Conservation (phyloP, 2,329 filamentous ascomycete genomes). For the Talaromyces sp. region DNA sequence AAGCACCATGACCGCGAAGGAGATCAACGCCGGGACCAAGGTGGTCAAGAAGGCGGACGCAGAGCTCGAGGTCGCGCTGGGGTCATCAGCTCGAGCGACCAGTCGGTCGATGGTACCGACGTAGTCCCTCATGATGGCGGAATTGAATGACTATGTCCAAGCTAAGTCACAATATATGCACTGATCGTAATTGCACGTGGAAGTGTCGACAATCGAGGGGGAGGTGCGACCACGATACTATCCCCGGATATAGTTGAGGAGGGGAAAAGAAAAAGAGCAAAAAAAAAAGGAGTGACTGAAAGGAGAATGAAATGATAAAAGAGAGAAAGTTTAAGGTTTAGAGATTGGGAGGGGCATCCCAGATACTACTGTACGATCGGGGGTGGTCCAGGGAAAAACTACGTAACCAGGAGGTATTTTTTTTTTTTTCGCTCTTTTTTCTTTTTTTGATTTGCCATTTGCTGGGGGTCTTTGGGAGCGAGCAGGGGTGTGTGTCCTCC, state of each 20-base stretch:
- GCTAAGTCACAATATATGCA: neutral
- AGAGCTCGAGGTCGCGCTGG: conserved; percentile 35
- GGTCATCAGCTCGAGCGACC: conserved; percentile 15
- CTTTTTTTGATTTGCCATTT: neutral
- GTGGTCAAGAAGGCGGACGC: conserved; percentile 53
- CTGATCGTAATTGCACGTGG: conserved; percentile 9
- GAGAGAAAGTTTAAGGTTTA: conserved; percentile 21
- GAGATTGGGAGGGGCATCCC: conserved; percentile 18
- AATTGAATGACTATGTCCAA: neutral
- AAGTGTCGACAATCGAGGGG: neutral
- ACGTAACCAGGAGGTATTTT: conserved; percentile 18
- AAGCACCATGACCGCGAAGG: conserved; percentile 50
- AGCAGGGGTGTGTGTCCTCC: conserved; percentile 3
- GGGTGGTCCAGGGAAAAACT: neutral
- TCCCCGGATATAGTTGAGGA: neutral
- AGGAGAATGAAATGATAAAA: conserved; percentile 2
- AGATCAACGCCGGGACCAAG: conserved; percentile 50
- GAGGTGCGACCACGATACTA: neutral
- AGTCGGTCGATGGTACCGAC: conserved; percentile 16
- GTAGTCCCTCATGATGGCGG: conserved; percentile 20
- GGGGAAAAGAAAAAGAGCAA: neutral
- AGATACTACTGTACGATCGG: conserved; percentile 18
- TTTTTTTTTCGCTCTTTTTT: conserved; percentile 3
- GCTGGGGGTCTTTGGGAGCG: neutral
- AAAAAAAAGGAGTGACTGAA: conserved; percentile 1